phyloP scores from a whole-genome alignment of 305 asterid genomes.

The Coffea humblotiana region DNA sequence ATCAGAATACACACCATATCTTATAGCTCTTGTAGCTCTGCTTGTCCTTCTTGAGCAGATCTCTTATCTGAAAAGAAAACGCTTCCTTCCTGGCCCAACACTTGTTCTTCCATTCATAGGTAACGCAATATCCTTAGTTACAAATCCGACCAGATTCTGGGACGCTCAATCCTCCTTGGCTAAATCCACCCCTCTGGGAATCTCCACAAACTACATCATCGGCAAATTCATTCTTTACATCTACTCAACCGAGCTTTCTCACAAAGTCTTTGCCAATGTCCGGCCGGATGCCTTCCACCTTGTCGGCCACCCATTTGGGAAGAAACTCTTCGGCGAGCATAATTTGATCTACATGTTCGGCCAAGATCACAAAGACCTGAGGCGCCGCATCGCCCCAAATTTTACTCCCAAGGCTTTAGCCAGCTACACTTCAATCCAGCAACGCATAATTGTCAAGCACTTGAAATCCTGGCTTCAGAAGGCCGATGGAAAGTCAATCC shows the following conservation, averaged over 20 bases:
- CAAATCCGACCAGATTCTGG: not conserved
- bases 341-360: not conserved
- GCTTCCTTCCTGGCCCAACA: not conserved
- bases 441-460: constrained; percentile 2
- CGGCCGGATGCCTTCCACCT: not conserved
- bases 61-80: not conserved
- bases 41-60: not conserved
- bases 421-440: not conserved
- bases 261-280: not conserved
- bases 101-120: not conserved
- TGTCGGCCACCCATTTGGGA: not conserved
- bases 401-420: not conserved
- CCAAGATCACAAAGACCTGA: not conserved
- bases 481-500: not conserved
- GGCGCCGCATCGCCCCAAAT: not conserved
- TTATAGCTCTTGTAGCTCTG: not conserved
- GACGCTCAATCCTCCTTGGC: not conserved
- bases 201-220: not conserved
- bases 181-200: not conserved
- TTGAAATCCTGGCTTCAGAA: not conserved
- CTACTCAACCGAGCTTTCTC: not conserved
- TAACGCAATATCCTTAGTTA: not conserved
- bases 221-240: not conserved
- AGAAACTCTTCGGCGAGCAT: not conserved
- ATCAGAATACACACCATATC: not conserved